Conservation (phyloP, 768 basidiomycete genomes). For the Crepidotus variabilis region DNA sequence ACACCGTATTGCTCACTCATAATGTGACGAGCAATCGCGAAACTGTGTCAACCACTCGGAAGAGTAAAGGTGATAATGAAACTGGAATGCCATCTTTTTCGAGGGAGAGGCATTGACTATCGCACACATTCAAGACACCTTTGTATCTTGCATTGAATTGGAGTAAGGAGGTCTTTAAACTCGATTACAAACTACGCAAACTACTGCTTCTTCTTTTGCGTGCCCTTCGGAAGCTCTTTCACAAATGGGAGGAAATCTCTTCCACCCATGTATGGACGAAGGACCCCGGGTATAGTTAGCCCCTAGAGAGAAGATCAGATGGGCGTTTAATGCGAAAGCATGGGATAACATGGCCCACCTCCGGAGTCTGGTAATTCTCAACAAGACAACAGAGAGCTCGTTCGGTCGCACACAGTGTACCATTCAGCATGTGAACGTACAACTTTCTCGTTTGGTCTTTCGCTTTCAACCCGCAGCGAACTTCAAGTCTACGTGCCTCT, state of each 20-base stretch:
- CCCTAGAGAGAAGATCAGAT: constrained; percentile 51
- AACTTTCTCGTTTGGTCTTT: constrained; percentile 89
- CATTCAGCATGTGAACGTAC: constrained; percentile 99
- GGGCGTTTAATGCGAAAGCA: constrained; percentile 3
- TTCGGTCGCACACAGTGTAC: constrained; percentile 95
- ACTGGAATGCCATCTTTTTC: no score
- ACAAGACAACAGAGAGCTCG: constrained; percentile 95
- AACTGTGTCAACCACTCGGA: no score
- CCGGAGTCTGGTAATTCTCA: constrained; percentile 97
- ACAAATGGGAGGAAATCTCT: constrained; percentile 85
- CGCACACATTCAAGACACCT: no score
- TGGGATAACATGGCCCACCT: constrained; percentile 47
- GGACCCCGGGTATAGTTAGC: constrained; percentile 81
- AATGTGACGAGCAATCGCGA: no score
- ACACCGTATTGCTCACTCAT: no score
- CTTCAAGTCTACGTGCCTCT: constrained; percentile 93
- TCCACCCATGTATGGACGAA: constrained; percentile 95
- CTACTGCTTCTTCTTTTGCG: constrained; percentile 67
- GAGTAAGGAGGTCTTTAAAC: background rate
- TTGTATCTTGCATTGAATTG: no score
- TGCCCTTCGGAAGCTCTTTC: constrained; percentile 73
- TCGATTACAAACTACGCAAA: constrained; percentile 1
- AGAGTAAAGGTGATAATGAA: no score
- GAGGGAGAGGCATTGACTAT: no score
- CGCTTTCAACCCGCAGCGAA: constrained; percentile 87